A percentile compares a stretch with the other conserved stretches of the same genome.
These are phyloP conservation scores for Wickerhamiella domercqiae DNA, from an alignment of 805 yeast species.

Conservation along the genomic window DNA sequence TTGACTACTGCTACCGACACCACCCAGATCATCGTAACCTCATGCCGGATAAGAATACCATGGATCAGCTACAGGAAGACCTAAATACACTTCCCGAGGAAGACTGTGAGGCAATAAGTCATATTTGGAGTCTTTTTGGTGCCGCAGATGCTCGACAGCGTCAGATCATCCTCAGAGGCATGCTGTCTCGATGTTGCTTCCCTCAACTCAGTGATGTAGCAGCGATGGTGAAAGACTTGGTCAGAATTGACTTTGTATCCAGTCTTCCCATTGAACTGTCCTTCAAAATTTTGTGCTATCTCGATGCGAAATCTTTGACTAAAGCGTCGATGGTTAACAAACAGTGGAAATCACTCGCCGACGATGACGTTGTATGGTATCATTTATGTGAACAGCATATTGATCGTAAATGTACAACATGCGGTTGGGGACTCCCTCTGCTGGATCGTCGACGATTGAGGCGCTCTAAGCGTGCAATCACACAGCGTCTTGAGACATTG, in stretches of 20 bases:
- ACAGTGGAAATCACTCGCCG: constrained; percentile 79
- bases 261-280: constrained; percentile 78
- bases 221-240: constrained; percentile 59
- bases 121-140: constrained; percentile 71
- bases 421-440: constrained; percentile 97
- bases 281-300: constrained; percentile 67
- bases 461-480: constrained; percentile 21
- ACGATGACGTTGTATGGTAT: constrained; percentile 95
- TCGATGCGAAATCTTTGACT: constrained; percentile 88
- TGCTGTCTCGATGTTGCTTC: constrained; percentile 81
- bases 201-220: constrained; percentile 84
- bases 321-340: constrained; percentile 85
- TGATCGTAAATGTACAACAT: constrained; percentile 90
- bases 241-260: constrained; percentile 76
- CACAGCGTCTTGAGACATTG: constrained; percentile 17
- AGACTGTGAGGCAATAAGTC: constrained; percentile 68
- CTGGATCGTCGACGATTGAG: constrained; percentile 54
- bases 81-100: constrained; percentile 33
- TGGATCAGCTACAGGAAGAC: constrained; percentile 44
- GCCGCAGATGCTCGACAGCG: constrained; percentile 61
- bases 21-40: constrained; percentile 37
- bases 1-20: constrained; percentile 70
- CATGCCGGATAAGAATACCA: constrained; percentile 37
- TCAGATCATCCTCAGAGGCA: constrained; percentile 62
- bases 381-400: constrained; percentile 97